A percentile compares a stretch with the other conserved stretches of the same genome.
Evolutionary conservation across 805 yeast species (phyloP).

Genomic region (Candida manassasensis): DNA sequence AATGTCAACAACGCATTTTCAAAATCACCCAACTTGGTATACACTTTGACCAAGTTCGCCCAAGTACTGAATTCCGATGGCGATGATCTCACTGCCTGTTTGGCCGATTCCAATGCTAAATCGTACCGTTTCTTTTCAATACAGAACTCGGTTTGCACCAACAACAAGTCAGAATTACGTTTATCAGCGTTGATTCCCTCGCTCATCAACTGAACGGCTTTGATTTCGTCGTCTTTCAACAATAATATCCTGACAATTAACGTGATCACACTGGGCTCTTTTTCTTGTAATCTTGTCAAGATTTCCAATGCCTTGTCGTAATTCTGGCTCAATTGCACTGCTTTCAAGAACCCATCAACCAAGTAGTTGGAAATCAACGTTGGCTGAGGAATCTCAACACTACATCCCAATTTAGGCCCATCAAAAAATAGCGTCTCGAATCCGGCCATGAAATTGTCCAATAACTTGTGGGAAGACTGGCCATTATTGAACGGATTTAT

Average conservation of each 20-base stretch:
- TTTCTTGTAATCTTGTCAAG: conserved; percentile 45
- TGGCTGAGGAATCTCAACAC: conserved; percentile 66
- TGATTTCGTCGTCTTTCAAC: conserved; percentile 54
- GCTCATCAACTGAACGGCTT: conserved; percentile 49
- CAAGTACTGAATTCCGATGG: conserved; percentile 77
- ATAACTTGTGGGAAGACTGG: conserved; percentile 38
- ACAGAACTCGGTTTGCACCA: conserved; percentile 57
- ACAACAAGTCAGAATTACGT: conserved; percentile 51
- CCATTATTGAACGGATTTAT: conserved; percentile 65
- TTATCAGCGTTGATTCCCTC: conserved; percentile 47
- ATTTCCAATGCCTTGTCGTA: conserved; percentile 59
- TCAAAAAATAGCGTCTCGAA: conserved; percentile 62
- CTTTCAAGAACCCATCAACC: conserved; percentile 67
- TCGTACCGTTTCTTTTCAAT: conserved; percentile 48
- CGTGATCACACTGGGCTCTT: conserved; percentile 55
- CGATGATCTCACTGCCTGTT: conserved; percentile 60
- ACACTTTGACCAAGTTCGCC: conserved; percentile 61
- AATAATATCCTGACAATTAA: conserved; percentile 51
- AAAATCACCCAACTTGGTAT: conserved; percentile 58
- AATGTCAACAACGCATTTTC: conserved; percentile 69
- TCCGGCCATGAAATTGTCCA: conserved; percentile 50
- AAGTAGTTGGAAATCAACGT: conserved; percentile 60
- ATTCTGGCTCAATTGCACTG: conserved; percentile 59
- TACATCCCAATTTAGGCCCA: conserved; percentile 64
- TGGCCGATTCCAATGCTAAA: conserved; percentile 55